Conservation (phyloP, 1,284 basidiomycete genomes). For the Boletus mariae region DNA sequence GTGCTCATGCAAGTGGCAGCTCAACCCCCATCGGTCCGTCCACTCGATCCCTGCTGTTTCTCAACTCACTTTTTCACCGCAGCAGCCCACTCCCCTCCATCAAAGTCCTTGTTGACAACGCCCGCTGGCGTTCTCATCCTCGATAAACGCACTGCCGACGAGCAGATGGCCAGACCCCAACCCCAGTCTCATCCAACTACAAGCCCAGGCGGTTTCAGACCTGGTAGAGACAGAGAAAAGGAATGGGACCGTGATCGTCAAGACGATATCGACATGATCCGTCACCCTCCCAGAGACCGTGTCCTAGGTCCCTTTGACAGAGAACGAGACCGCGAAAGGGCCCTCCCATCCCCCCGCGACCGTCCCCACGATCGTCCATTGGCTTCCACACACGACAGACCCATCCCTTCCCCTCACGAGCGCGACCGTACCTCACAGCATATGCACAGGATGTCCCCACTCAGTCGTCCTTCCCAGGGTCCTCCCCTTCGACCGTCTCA, state of each 20-base stretch:
- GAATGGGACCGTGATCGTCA: conserved; percentile 25
- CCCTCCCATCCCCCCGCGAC: conserved; percentile 25
- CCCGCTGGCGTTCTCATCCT: conserved; percentile 28
- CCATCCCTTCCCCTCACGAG: conserved; percentile 23
- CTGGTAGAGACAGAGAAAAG: conserved; percentile 28
- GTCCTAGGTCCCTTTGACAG: conserved; percentile 20
- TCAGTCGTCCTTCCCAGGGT: conserved; percentile 18
- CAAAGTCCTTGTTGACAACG: conserved; percentile 26
- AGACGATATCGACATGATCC: conserved; percentile 28
- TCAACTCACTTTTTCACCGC: background rate
- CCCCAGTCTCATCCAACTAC: conserved; percentile 20
- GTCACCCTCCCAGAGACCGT: conserved; percentile 25
- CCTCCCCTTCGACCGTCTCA: conserved; percentile 21
- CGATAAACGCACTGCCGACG: conserved; percentile 31
- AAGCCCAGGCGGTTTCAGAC: conserved; percentile 24
- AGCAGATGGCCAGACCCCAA: conserved; percentile 26
- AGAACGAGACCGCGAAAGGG: conserved; percentile 27
- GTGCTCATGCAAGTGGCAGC: conserved; percentile 25
- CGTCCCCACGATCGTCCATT: conserved; percentile 24
- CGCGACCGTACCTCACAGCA: conserved; percentile 21
- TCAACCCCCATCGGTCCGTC: conserved; percentile 27
- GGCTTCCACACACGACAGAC: conserved; percentile 19
- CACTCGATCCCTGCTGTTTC: background rate
- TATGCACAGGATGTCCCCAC: conserved; percentile 27
- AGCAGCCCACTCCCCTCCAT: conserved; percentile 28